Evolutionary conservation across 2,329 filamentous ascomycete species (phyloP), one percentile per base, ranked within the genome.

Genomic region (Epichloe sp.): DNA sequence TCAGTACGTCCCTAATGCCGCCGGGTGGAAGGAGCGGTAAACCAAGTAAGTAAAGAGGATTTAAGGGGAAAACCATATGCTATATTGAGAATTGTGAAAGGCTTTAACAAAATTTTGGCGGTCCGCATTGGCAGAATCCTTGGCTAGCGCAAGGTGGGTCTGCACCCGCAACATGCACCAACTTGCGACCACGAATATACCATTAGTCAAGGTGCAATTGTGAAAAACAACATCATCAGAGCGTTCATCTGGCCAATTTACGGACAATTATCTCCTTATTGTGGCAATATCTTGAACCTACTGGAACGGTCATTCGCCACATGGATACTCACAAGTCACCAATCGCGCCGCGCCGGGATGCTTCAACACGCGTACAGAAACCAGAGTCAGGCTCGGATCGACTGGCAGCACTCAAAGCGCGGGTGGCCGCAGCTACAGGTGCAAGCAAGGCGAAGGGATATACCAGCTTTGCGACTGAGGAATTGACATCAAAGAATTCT

Each of bases 351-450:
- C 76, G 75, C 45, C 75, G 76, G 59, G 78, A 82, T 66, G 62
- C 67, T 42, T 65, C 72, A 5, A 76, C 75, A 23, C 71, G 77
- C 54, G 67, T 82, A 35, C 73, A 78, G 61, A 75, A 81, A 59
- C 60, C 74, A 45, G 71, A 80, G 56, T 75, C 77, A 17, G 72
- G 78, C 56, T 75, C 83, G 62, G 75, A 88, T 67, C 75, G 79
- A 56, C 73, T 91, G 57, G 88, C 87, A 46, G 83, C 85, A 43
- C 77, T 94, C 63, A 90, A 85, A 66, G 86, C 86, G 23, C 79
- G 87, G 58, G 85, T 93, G 12, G 85, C 85, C 46, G 86, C 86
- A 47, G 86, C 86, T 49, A 85, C 87, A 45, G 79, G 72, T 55
- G 70, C 71, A 19, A 76, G 67, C 55, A 84, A 74, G 57, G 71